Evolutionary conservation across 1,284 basidiomycete genomes (phyloP).

Genomic region (Pisolithus thermaeus): DNA sequence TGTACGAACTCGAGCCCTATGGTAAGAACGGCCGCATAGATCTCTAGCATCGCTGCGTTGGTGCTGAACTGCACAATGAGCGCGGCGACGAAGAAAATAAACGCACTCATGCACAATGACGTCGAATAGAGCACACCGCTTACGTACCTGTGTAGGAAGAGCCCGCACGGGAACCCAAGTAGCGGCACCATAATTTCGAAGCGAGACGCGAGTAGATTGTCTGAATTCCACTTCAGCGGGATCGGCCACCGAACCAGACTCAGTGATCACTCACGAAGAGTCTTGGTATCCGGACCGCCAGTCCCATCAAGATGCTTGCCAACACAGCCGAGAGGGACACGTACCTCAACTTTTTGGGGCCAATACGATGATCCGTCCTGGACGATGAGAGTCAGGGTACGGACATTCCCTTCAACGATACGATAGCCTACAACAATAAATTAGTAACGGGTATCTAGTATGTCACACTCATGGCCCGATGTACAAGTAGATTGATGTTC

Average conservation of each 20-base stretch:
- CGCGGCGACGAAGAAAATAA: too few relatives aligned
- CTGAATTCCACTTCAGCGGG: not conserved
- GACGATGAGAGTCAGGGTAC: conserved; percentile 25
- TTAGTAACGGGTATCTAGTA: not conserved
- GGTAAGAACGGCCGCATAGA: too few relatives aligned
- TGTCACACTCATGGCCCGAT: too few relatives aligned
- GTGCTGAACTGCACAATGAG: too few relatives aligned
- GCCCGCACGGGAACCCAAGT: not conserved
- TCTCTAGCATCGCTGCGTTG: too few relatives aligned
- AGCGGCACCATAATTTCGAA: not conserved
- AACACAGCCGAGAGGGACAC: too few relatives aligned
- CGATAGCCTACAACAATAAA: conserved; percentile 20
- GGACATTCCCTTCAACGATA: conserved; percentile 30
- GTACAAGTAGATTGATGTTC: not conserved
- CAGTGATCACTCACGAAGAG: too few relatives aligned
- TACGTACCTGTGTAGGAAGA: not conserved
- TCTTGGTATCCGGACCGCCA: too few relatives aligned
- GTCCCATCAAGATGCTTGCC: too few relatives aligned
- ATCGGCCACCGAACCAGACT: not conserved
- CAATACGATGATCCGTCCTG: not conserved
- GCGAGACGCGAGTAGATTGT: not conserved
- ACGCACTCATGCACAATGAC: not conserved
- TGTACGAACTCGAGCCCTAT: too few relatives aligned
- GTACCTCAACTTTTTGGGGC: not conserved
- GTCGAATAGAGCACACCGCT: not conserved